Base-by-base conservation (phyloP, 2,329 filamentous ascomycete species). In the Penicillium hesseltinei region DNA sequence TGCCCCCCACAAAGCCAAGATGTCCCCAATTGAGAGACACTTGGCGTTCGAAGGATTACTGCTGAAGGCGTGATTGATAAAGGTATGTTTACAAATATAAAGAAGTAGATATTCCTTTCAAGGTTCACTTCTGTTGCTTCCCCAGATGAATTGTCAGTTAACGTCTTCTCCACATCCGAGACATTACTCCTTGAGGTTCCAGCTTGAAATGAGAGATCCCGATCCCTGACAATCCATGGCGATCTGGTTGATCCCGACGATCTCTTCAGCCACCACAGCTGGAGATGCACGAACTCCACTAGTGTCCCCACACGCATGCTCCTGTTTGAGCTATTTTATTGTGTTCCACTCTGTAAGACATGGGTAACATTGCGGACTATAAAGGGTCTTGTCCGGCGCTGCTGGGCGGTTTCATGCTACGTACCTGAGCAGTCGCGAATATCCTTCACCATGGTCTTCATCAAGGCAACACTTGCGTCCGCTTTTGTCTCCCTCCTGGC, bases 401-500 rank as follows among this genome's bases (percentile, higher is more conserved):
- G 15, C 17, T 5, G 15, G 11, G 3, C 3, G 2, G 2, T 17
- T 3, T 13, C 23, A 2, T 8, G 2, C 9, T 21, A 23, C 11
- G n/a, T 21, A 23, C 11, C n/a, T 29, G 23, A 53, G 5, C 5
- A 21, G 17, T 47, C n/a, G 13, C 46, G 13, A 5, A 21, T 25
- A 43, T 38, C 9, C 39, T 21, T 19, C 39, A 31, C n/a, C 3
- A 55, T 55, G 53, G 53, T 55, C 8, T 51, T 55, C 39, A 44
- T 23, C 38, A 55, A 51, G n/a, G 39, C 46, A 33, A 51, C 46
- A 2, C 31, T 55, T 31, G 31, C 46, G 6, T 70, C 63, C n/a
- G 54, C 62, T 5, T 54, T 67, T 35, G 54, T 73, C 42, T 62
- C 68, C 10, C 56, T 66, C 21, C 23, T 66, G 23, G 59, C 62